Percentiles rank a stretch among this genome's conserved stretches.
These are phyloP conservation scores for Eutrema salsugineum DNA, from an alignment of 441 rosid species.

Conservation along the genomic window DNA sequence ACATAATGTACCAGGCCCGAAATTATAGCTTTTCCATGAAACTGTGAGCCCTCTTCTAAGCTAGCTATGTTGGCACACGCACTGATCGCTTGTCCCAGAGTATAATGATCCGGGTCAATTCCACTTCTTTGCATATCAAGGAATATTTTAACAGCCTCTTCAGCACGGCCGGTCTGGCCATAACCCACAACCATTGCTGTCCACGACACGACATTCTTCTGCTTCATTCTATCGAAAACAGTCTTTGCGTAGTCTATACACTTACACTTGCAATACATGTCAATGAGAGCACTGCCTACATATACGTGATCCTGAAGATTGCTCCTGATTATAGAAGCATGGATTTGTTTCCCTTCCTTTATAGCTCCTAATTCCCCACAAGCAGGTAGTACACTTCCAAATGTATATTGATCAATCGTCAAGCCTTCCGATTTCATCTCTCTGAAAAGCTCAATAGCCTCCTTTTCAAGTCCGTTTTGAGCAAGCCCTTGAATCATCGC, in stretches of 20 bases:
- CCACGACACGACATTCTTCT: conserved; percentile 91
- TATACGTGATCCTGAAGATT: conserved; percentile 54
- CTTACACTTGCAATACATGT: conserved; percentile 91
- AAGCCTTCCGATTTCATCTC: conserved; percentile 64
- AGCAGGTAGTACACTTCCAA: conserved; percentile 80
- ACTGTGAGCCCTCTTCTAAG: conserved; percentile 90
- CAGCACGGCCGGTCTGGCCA: conserved; percentile 78
- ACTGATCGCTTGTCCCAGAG: conserved; percentile 83
- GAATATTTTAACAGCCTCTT: conserved; percentile 72
- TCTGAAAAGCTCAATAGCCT: conserved; percentile 62
- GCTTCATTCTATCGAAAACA: conserved; percentile 58
- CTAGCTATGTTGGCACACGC: conserved; percentile 91
- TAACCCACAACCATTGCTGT: conserved; percentile 95
- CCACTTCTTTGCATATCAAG: conserved; percentile 74
- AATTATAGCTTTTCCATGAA: conserved; percentile 64
- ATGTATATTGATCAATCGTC: conserved; percentile 81
- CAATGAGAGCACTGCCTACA: conserved; percentile 91
- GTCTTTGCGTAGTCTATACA: conserved; percentile 53
- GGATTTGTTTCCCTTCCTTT: conserved; percentile 70
- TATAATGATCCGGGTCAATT: conserved; percentile 78
- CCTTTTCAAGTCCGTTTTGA: conserved; percentile 60
- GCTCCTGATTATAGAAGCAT: conserved; percentile 59
- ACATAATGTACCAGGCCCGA: conserved; percentile 62
- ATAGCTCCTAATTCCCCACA: conserved; percentile 65
- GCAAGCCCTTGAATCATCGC: conserved; percentile 80